Conservation (phyloP, 73 alveolate species). For the Urostyla sp. region DNA sequence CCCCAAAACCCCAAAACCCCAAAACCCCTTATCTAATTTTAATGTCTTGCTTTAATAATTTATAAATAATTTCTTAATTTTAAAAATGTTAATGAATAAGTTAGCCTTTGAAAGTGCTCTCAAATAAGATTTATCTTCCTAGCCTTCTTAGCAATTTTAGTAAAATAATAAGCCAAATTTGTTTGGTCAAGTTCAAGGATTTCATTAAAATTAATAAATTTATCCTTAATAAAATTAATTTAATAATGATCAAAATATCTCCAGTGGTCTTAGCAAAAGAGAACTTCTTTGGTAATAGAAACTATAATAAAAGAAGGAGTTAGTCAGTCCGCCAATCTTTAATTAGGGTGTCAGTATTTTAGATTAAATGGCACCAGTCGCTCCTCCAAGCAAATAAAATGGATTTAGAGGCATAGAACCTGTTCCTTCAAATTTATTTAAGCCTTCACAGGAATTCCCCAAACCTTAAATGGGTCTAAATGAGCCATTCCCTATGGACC, state of each 20-base stretch:
- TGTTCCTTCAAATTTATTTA: background rate
- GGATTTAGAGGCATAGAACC: constrained; percentile 19
- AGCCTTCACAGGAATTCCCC: background rate
- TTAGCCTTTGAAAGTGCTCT: constrained; percentile 40
- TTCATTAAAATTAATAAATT: background rate
- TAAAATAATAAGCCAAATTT: constrained; percentile 8
- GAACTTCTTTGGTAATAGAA: constrained; percentile 43
- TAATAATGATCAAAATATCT: background rate
- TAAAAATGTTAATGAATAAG: constrained; percentile 30
- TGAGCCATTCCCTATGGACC: background rate
- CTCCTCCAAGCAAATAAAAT: constrained; percentile 33
- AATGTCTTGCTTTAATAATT: too few relatives aligned
- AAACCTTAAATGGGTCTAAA: background rate
- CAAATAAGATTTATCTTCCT: background rate
- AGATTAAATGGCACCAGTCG: constrained; percentile 10
- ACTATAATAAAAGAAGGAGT: constrained; percentile 5
- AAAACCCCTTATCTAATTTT: background rate
- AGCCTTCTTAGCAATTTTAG: background rate
- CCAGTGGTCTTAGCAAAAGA: too few relatives aligned
- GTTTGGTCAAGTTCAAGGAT: constrained; percentile 41
- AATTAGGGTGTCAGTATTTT: background rate
- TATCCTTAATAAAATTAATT: background rate
- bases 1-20: constrained; percentile 9
- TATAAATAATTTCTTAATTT: too few relatives aligned
- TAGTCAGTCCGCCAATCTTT: constrained; percentile 1